Evolutionary conservation across 805 yeast species (phyloP), one percentile per base, ranked within the genome.

Genomic region (Geotrichum ghanense): DNA sequence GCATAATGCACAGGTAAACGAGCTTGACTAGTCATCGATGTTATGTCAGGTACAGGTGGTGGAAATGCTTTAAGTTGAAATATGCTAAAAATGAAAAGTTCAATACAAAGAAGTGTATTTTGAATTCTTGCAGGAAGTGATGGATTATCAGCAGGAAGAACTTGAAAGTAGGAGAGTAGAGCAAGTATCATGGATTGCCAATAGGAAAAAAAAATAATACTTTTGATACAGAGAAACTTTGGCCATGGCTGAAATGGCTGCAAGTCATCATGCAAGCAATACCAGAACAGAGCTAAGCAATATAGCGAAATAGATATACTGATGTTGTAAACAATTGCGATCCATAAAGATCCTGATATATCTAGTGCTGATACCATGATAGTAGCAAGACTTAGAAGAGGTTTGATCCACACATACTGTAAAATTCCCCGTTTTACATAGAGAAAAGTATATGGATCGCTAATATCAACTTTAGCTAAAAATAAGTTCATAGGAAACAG

Each of bases 341-440:
- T 63, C 79, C 92, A 74, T 43, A 85, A 61, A 54, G 78, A 76
- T 4, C 78, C 63, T 14, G 82, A 75, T 2, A 63, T 52, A 78
- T 63, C 47, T 73, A 68, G 45, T 73, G 74, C 45, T 76, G 67
- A 56, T 81, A 76, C 44, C 35, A 74, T 45, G 21, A 75, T 60
- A 22, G 73, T 69, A n/a, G 73, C 65, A 10, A 79, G 49, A 50
- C 88, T 81, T n/a, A 89, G 70, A 12, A 86, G 50, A 0, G 97
- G 97, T 57, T 94, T 89, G 50, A 89, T 62, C 96, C 96, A 92
- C 5, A 90, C 95, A 59, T 90, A 92, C 62, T 92, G 99, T 44
- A 92, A 66, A 4, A 92, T 81, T 1, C 94, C 90, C 50, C 95
- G 67, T 57, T 92, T 92, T 44, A 92, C 78, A 17, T 66, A 66